Percentiles rank a stretch among this genome's conserved stretches.
Evolutionary conservation across 176 grass and related monocot genomes (phyloP).

Genomic region (Pharus latifolius): DNA sequence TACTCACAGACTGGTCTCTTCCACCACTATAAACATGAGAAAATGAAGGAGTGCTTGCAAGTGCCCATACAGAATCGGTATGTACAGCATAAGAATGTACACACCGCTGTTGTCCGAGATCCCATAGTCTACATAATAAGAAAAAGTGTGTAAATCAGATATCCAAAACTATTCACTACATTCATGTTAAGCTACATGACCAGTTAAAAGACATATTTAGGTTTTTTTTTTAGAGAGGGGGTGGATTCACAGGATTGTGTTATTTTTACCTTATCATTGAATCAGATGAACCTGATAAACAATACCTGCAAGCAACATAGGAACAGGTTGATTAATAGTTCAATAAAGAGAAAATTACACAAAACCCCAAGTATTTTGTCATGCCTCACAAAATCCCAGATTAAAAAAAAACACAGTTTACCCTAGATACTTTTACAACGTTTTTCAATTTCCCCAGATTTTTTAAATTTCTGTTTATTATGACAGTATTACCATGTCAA

Average conservation of each 20-base stretch:
- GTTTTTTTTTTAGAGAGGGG: neutral
- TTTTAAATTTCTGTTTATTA: slow-evolving; percentile 1
- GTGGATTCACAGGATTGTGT: neutral
- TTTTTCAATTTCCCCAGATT: no score
- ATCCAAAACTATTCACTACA: neutral
- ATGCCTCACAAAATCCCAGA: no score
- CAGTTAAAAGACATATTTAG: neutral
- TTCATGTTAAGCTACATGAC: neutral
- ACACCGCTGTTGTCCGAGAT: slow-evolving; percentile 96
- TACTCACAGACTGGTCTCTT: slow-evolving; percentile 90
- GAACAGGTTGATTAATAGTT: neutral
- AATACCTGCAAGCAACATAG: slow-evolving; percentile 51
- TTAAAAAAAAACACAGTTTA: no score
- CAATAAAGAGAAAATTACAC: neutral
- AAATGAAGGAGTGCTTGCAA: slow-evolving; percentile 72
- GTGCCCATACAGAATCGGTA: slow-evolving; percentile 94
- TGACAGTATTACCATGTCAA: no score
- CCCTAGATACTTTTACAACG: no score
- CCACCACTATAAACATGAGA: slow-evolving; percentile 98
- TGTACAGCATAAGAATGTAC: slow-evolving; percentile 98
- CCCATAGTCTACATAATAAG: slow-evolving; percentile 70
- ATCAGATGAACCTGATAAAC: slow-evolving; percentile 92
- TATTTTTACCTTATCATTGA: slow-evolving; percentile 90
- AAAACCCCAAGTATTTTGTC: no score
- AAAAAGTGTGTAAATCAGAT: slow-evolving; percentile 2